Percentiles rank a stretch among this genome's conserved stretches.
Evolutionary conservation across 2,329 filamentous ascomycete species (phyloP).

Genomic region (Lomentospora prolificans): DNA sequence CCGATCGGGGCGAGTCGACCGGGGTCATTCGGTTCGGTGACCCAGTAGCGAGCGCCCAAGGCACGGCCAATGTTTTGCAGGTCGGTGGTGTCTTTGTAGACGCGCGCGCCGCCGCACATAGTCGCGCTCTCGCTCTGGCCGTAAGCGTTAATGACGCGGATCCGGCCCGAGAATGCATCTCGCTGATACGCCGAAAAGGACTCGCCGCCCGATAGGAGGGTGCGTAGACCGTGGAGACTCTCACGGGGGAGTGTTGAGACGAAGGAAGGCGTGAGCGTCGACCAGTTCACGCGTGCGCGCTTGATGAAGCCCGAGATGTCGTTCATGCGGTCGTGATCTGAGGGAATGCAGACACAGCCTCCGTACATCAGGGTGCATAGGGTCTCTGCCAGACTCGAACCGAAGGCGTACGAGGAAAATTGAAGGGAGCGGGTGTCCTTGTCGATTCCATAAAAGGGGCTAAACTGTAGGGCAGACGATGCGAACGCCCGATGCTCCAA

Average conservation of each 20-base stretch:
- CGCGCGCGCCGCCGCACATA: background rate
- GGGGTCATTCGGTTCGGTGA: slow-evolving; percentile 11
- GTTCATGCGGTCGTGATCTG: slow-evolving; percentile 24
- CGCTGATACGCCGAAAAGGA: background rate
- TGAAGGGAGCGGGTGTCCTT: slow-evolving; percentile 14
- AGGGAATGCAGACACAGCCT: slow-evolving; percentile 28
- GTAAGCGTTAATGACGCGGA: background rate
- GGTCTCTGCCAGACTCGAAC: slow-evolving; percentile 26
- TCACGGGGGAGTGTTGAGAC: background rate
- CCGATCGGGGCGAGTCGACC: slow-evolving; percentile 15
- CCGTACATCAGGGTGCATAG: slow-evolving; percentile 26
- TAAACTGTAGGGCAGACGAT: background rate
- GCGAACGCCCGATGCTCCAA: slow-evolving; percentile 13
- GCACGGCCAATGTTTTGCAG: slow-evolving; percentile 12
- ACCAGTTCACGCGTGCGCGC: slow-evolving; percentile 9
- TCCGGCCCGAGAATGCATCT: background rate
- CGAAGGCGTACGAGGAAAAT: slow-evolving; percentile 25
- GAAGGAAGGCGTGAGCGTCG: background rate
- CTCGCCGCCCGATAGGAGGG: background rate
- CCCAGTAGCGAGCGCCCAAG: slow-evolving; percentile 10
- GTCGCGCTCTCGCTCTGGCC: background rate
- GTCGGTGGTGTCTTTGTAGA: background rate
- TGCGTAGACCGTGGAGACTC: background rate
- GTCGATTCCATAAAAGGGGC: background rate
- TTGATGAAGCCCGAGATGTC: slow-evolving; percentile 18